Percentiles rank a stretch among this genome's conserved stretches.
Evolutionary conservation across 2,329 filamentous ascomycete species (phyloP).

Genomic region (Colletotrichum echinochloae): DNA sequence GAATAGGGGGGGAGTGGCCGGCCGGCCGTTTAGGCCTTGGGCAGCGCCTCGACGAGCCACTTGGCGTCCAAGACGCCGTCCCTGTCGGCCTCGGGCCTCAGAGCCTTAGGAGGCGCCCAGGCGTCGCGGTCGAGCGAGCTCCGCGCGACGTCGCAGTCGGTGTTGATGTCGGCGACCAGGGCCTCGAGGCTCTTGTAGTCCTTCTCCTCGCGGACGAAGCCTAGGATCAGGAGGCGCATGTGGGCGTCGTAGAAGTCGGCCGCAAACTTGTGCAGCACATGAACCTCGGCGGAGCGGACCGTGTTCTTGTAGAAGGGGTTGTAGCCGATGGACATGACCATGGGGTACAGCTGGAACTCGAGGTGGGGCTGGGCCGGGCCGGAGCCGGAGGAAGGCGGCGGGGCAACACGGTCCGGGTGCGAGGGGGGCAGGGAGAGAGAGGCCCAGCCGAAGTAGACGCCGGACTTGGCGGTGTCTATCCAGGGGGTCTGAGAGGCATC

Average conservation of each 20-base stretch:
- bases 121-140: slow-evolving; percentile 75
- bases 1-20: background rate
- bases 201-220: slow-evolving; percentile 89
- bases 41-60: slow-evolving; percentile 53
- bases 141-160: slow-evolving; percentile 87
- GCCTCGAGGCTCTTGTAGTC: slow-evolving; percentile 89
- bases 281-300: slow-evolving; percentile 87
- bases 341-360: slow-evolving; percentile 71
- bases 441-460: slow-evolving; percentile 95
- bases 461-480: slow-evolving; percentile 75
- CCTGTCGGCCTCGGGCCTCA: slow-evolving; percentile 42
- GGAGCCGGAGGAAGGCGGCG: slow-evolving; percentile 38
- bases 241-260: slow-evolving; percentile 87
- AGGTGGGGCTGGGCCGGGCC: slow-evolving; percentile 45
- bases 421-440: slow-evolving; percentile 70
- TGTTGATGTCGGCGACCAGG: slow-evolving; percentile 87
- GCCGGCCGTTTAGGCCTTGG: background rate
- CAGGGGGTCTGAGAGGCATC: slow-evolving; percentile 70
- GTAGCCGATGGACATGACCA: slow-evolving; percentile 95
- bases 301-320: slow-evolving; percentile 98
- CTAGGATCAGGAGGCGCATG: slow-evolving; percentile 84
- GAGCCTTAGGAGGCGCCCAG: slow-evolving; percentile 63
- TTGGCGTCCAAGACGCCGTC: slow-evolving; percentile 51
- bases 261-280: slow-evolving; percentile 82
- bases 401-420: slow-evolving; percentile 56